Evolutionary conservation across 495 filamentous ascomycete genomes (phyloP), one percentile per base, ranked within the genome.

Genomic region (Podospora australis): DNA sequence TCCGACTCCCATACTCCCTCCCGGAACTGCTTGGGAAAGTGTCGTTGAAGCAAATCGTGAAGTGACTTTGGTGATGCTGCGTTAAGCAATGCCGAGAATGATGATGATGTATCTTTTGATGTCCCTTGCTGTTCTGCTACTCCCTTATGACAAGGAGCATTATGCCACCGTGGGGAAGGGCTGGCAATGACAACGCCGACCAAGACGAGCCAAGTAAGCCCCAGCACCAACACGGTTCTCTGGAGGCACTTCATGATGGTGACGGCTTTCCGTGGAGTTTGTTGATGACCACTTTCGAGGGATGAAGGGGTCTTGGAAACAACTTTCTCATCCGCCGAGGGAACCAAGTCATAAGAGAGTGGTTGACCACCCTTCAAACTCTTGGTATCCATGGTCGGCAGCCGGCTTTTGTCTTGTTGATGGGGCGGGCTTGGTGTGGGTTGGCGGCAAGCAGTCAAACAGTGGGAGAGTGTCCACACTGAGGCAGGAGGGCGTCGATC

Each of bases 11-110:
- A 67, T 3, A 69, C 53, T 20, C 65, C 68, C 29, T 67, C 58
- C 49, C 59, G 63, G 43, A 66, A 70, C 28, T 57, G 53, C n/a
- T 47, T 43, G 3, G 69, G 65, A 32, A 69, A 62, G 44, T 63
- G 62, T n/a, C 64, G 57, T 44, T 69, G 65, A 3, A 71, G 62
- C 23, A 72, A 58, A 9, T 57, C 50, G 44, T 70, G 64, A 6
- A 71, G 56, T 46, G 61, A 57, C 32, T 63, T 54, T 7, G 67
- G 57, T n/a, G 69, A 67, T 14, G 65, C 60, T 9, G 59, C 50
- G 36, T 57, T 64, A 44, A 70, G 46, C 32, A 64, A 35, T 30
- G 58, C 48, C 13, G 62, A 63, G 56, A 70, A 62, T 19, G 59
- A 65, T 9, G 58, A 52, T 24, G 56, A 51, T 26, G 62, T 55